Evolutionary conservation across 2,329 filamentous ascomycete genomes (phyloP).

Genomic region (Nemania serpens): DNA sequence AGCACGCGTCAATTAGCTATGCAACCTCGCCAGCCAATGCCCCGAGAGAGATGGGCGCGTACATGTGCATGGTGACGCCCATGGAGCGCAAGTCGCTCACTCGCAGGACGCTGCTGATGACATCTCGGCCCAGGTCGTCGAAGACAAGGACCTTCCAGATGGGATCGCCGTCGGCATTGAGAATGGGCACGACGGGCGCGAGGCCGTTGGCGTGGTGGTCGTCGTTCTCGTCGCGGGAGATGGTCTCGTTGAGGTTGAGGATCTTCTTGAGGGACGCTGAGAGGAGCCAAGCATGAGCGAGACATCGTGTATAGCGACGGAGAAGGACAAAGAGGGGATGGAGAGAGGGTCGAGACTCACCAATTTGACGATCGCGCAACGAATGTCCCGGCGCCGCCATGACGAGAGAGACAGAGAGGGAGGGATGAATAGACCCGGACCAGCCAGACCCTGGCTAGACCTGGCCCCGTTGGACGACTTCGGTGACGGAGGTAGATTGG

Average conservation of each 20-base stretch:
- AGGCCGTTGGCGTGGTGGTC: slow-evolving; percentile 68
- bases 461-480: slow-evolving; percentile 6
- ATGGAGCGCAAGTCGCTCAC: slow-evolving; percentile 91
- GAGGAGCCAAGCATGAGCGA: not conserved
- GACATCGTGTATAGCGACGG: too few species aligned
- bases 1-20: slow-evolving; percentile 21
- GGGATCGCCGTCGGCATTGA: slow-evolving; percentile 85
- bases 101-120: slow-evolving; percentile 93
- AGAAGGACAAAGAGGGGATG: not conserved
- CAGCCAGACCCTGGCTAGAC: slow-evolving; percentile 2
- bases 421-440: too few species aligned
- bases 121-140: slow-evolving; percentile 86
- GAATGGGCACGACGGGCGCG: slow-evolving; percentile 74
- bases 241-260: slow-evolving; percentile 86
- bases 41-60: slow-evolving; percentile 36
- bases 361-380: slow-evolving; percentile 42
- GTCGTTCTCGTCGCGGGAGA: slow-evolving; percentile 62
- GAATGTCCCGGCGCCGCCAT: slow-evolving; percentile 36
- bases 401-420: too few species aligned
- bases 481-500: not conserved
- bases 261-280: slow-evolving; percentile 88
- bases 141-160: slow-evolving; percentile 99
- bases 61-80: slow-evolving; percentile 98
- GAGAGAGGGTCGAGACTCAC: slow-evolving; percentile 22
- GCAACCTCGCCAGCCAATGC: not conserved